Base-by-base conservation (phyloP, 208 protist genomes). In the Trypanosoma mega region DNA sequence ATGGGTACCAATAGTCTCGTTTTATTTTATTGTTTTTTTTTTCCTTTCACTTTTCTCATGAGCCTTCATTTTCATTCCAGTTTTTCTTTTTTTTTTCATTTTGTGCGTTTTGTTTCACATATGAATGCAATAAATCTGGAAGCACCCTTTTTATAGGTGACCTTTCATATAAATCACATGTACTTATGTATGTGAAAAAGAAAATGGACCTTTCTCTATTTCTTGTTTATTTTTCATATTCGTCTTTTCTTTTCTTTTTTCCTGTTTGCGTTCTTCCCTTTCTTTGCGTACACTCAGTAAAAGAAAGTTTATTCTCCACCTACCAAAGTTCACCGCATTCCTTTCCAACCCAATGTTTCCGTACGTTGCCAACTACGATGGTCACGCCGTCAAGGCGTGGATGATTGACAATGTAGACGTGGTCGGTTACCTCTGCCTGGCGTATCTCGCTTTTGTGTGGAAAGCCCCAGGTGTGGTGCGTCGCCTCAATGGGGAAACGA, bases 361-460 rank as follows among this genome's bases (percentile, higher is more conserved):
- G 30, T 88, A 76, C 64, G 78, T 74, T 31, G 67, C 67, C 20
- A 52, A 65, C 62, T 89, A 84, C 63, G 69, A 87, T 57, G 85
- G 85, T 36, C 84, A 85, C 54, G 80, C 74, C 16, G 36, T 89
- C 48, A 70, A 64, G 43, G 50, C 72, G 24, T 86, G 59, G 64
- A 76, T 92, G 54, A 49, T 63, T 24, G 55, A 78, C 14, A 82
- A 89, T 68, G 72, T 76, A 11, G 85, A 89, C 30, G 52, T 87
- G 27, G 61, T 71, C 16, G 68, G 72, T 44, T 82, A 74, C 57
- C 43, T 77, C 2, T 63, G 33, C 14, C 14, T 68, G n/a, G 36
- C 54, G 26, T 78, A 78, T 41, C 62, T 78, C 29, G 66, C 58
- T n/a, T 39, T 78, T 50, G 67, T 78, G 16, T 65, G 65, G 50